Base-by-base conservation (phyloP, 371 early-diverging fungal species). In the Mortierella sp. region DNA sequence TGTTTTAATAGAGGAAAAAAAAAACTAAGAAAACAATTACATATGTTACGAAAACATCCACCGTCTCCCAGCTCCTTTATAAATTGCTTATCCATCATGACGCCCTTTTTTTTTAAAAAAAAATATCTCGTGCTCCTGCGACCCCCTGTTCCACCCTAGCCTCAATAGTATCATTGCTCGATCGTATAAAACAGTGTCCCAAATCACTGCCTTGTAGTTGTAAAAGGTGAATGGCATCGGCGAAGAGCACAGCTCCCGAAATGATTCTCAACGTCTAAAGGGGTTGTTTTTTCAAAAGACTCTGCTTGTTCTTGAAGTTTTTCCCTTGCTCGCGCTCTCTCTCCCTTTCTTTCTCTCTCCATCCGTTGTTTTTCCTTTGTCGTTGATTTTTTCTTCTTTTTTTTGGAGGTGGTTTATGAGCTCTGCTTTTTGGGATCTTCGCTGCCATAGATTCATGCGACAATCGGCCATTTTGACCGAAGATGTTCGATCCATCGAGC, bases 401-500 rank as follows among this genome's bases (percentile, higher is more conserved):
- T n/a, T n/a, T n/a, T n/a, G n/a, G n/a, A n/a, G n/a, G n/a, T n/a
- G n/a, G n/a, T n/a, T 44, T 30, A 56, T 19, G 64, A 64, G 51
- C 61, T 61, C 46, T 59, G 59, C 48, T 46, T 63, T 23, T 70
- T 64, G 62, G 70, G 72, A 60, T 54, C 68, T 64, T 69, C 60
- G 58, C 78, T 76, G 70, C 78, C 78, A 53, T 76, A 76, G 54
- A 71, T 66, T 72, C 72, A 69, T 68, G 72, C 69, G 64, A 69
- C 69, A 68, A 80, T 80, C 21, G 75, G 75, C 81, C 81, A 80
- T 50, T 80, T 80, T 31, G 72, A 72, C 31, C 75, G 51, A 56
- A 80, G 47, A 32, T 78, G 81, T n/a, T 79, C 81, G 30, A 80
- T 79, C 81, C 81, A 80, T 28, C 75, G 69, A 6, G 76, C 62